Evolutionary conservation across 495 filamentous ascomycete species (phyloP), one percentile per base, ranked within the genome.

Genomic region (Penicillium fimorum): DNA sequence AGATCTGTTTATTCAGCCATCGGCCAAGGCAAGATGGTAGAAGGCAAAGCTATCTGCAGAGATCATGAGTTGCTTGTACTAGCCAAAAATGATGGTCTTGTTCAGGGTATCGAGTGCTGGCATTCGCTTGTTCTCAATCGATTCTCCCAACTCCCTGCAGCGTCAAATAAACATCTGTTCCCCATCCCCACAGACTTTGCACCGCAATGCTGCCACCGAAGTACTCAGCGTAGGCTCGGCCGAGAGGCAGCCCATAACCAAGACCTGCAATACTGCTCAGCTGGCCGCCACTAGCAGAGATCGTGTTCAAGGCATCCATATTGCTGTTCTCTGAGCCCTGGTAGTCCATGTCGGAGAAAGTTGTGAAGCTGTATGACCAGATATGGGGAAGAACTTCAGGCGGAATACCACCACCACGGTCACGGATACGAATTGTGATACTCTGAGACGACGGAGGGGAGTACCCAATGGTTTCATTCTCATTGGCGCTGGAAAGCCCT

Each of bases 341-440:
- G 29, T 70, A 53, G 24, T 84, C 79, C 10, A 82, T 77, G 20
- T 95, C 88, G 22, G 82, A 87, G 68, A 97, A 97, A 0, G 94
- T 98, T 9, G 92, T 96, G 70, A 96, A 98, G 52, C 85, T 89
- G 69, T 97, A 98, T 29, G 89, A 90, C 92, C 92, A 98, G 38
- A 98, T 92, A 55, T 95, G 86, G 6, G 86, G 85, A 9, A 95
- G 68, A 17, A 91, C 84, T 12, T 90, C 89, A 0, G 92, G 90
- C 0, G 82, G 78, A 43, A 98, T 97, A 22, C 94, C 94, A 20
- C 93, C 92, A 15, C 94, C 94, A n/a, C 91, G 82, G 65, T 98
- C 94, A 15, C 94, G 85, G 63, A 98, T 96, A 10, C 94, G 84
- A 61, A 98, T 96, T 3, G 94, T 97, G 38, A 98, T 90, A 54